These are phyloP conservation scores for Suillus tomentosus DNA, from an alignment of 768 basidiomycete species.

Conservation along the genomic window DNA sequence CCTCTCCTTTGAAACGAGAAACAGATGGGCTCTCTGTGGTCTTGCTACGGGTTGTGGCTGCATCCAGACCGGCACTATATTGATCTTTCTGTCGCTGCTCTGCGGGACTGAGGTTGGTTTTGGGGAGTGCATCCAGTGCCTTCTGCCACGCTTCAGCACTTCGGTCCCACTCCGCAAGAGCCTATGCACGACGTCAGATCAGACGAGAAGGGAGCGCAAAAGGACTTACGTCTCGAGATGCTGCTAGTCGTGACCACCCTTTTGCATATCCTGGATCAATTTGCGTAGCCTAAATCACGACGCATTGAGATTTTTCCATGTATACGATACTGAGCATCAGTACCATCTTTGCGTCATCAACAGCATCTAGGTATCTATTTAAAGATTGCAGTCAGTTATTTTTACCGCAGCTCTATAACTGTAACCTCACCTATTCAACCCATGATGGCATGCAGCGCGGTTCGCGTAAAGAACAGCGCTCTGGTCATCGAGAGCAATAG, in stretches of 20 bases:
- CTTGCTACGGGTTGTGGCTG: constrained; percentile 23
- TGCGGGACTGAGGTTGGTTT: constrained; percentile 28
- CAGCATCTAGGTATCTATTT: constrained; percentile 11
- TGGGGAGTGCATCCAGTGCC: constrained; percentile 34
- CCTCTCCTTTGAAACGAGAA: not conserved
- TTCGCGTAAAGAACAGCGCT: constrained; percentile 48
- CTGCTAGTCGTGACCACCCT: constrained; percentile 43
- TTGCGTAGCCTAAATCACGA: constrained; percentile 34
- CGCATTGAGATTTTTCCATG: too few relatives aligned
- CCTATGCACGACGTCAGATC: constrained; percentile 1
- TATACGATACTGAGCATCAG: not conserved
- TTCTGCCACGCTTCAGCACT: constrained; percentile 24
- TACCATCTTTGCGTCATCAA: constrained; percentile 8
- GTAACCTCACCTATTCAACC: constrained; percentile 35
- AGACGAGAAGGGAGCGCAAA: not conserved
- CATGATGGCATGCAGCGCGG: constrained; percentile 42
- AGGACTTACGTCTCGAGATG: constrained; percentile 30
- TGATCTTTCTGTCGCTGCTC: constrained; percentile 39
- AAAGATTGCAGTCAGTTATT: not conserved
- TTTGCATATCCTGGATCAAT: constrained; percentile 44
- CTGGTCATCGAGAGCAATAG: constrained; percentile 39
- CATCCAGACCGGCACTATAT: constrained; percentile 32
- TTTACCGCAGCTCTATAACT: not conserved
- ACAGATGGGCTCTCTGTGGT: not conserved
- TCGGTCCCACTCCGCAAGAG: constrained; percentile 16